A percentile compares a stretch with the other conserved stretches of the same genome.
These are phyloP conservation scores for Sicyos edulis DNA, from an alignment of 306 rosid species.

Conservation along the genomic window DNA sequence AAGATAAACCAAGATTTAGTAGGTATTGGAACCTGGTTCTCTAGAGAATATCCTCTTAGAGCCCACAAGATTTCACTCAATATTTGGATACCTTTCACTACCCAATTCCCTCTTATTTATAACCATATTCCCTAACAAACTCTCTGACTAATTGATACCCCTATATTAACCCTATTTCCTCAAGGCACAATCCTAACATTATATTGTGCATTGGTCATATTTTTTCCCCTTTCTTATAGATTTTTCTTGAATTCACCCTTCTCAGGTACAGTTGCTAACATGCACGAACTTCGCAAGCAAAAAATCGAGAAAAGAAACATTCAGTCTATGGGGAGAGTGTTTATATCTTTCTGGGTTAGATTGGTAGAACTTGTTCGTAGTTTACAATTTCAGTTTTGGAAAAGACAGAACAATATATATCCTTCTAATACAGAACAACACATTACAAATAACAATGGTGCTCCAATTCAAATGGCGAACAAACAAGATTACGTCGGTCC, in stretches of 20 bases:
- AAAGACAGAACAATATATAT: conserved; percentile 50
- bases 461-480: conserved; percentile 38
- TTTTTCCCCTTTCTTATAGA: background rate
- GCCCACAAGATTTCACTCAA: no score
- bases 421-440: conserved; percentile 44
- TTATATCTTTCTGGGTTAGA: conserved; percentile 49
- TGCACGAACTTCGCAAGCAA: conserved; percentile 37
- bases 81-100: no score
- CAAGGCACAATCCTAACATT: no score
- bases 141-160: no score
- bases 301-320: conserved; percentile 44
- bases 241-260: conserved; percentile 7
- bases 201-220: background rate
- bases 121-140: no score
- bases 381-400: conserved; percentile 54
- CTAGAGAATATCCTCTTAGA: no score
- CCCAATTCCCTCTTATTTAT: no score
- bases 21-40: no score
- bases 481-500: conserved; percentile 57
- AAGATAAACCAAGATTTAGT: no score
- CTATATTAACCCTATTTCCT: no score
- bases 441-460: conserved; percentile 32
- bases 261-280: conserved; percentile 41
- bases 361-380: conserved; percentile 38
- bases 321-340: conserved; percentile 33